These are phyloP conservation scores for Diplocarpon mali DNA, from an alignment of 2,329 filamentous ascomycete species.

Conservation along the genomic window DNA sequence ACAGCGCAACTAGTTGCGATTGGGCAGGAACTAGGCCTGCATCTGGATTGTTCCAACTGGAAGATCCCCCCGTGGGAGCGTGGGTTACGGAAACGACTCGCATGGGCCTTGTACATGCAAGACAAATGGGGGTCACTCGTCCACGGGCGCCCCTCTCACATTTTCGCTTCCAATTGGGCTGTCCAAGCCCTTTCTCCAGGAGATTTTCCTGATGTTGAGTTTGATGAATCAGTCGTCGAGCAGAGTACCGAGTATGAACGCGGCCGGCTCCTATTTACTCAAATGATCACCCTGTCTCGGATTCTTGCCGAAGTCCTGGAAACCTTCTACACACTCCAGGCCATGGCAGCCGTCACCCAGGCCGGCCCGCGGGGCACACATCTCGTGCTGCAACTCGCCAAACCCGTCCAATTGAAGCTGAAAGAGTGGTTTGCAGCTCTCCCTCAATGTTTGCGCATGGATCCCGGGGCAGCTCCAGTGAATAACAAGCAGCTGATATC, in stretches of 20 bases:
- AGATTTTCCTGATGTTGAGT: constrained; percentile 65
- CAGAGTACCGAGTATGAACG: constrained; percentile 51
- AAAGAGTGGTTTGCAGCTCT: constrained; percentile 72
- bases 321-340: constrained; percentile 70
- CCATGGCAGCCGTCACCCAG: constrained; percentile 56
- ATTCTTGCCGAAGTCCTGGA: constrained; percentile 73
- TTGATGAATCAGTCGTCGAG: constrained; percentile 50
- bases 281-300: constrained; percentile 65
- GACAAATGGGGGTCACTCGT: constrained; percentile 86
- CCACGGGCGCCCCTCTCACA: constrained; percentile 75
- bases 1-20: constrained; percentile 83
- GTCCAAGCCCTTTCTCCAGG: constrained; percentile 53
- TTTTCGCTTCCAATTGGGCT: constrained; percentile 61
- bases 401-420: constrained; percentile 71
- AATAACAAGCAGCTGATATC: constrained; percentile 40
- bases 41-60: constrained; percentile 80
- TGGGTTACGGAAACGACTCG: constrained; percentile 70
- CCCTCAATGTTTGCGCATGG: constrained; percentile 52
- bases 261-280: constrained; percentile 59
- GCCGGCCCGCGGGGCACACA: constrained; percentile 61
- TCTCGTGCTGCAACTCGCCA: constrained; percentile 62
- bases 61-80: constrained; percentile 83
- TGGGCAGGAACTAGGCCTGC: constrained; percentile 76
- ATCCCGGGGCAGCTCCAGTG: constrained; percentile 36
- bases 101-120: constrained; percentile 90